Conservation (phyloP, 164 flowering plant species). For the Dillenia turbinata region DNA sequence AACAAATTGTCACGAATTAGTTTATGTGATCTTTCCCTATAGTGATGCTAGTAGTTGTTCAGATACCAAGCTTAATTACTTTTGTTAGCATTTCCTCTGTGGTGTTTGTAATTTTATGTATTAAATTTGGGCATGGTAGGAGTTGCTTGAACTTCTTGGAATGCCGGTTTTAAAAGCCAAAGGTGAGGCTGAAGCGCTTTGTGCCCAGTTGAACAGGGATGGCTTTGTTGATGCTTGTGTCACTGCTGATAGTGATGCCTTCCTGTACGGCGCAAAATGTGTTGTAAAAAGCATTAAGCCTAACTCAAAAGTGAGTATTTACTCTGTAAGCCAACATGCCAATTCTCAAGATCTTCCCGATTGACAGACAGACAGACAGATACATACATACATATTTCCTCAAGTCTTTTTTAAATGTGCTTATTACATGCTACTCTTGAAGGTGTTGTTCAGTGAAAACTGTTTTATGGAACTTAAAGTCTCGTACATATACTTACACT, state of each 20-base stretch:
- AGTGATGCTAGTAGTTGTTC: background rate
- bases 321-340: no score
- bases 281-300: constrained; percentile 66
- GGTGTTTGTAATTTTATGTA: constrained; percentile 2
- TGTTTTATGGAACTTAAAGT: no score
- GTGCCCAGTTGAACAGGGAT: constrained; percentile 74
- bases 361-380: no score
- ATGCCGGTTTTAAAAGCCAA: constrained; percentile 75
- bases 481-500: no score
- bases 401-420: no score
- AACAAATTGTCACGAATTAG: background rate
- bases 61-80: background rate
- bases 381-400: no score
- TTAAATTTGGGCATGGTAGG: constrained; percentile 33
- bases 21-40: background rate
- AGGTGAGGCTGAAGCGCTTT: constrained; percentile 94
- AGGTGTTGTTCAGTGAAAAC: no score
- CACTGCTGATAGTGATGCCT: constrained; percentile 91
- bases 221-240: constrained; percentile 93
- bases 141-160: constrained; percentile 83
- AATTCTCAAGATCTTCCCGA: no score
- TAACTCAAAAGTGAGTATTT: constrained; percentile 55
- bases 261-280: constrained; percentile 90
- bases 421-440: no score
- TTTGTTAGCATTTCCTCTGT: background rate